phyloP scores from a whole-genome alignment of 2,329 filamentous ascomycete genomes.

The Curvularia eragrostidis region DNA sequence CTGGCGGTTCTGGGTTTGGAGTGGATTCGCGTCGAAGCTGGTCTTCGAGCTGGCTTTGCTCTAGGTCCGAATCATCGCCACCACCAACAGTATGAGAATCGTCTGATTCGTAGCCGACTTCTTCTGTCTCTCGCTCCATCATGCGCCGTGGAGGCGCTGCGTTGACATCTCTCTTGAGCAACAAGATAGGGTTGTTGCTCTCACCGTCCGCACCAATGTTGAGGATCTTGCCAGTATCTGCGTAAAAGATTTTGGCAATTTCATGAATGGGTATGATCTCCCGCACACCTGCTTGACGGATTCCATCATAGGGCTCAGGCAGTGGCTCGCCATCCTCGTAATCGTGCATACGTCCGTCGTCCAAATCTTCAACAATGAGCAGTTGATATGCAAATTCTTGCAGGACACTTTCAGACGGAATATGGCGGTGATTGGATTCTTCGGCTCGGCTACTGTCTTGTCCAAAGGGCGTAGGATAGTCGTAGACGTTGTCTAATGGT shows the following conservation, averaged over 20 bases:
- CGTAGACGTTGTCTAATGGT: conserved; percentile 63
- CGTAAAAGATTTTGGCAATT: conserved; percentile 91
- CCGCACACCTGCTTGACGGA: conserved; percentile 67
- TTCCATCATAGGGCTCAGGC: conserved; percentile 66
- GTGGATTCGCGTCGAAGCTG: conserved; percentile 55
- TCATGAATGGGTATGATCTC: conserved; percentile 74
- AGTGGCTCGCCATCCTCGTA: conserved; percentile 66
- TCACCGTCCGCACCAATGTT: conserved; percentile 77
- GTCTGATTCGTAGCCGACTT: conserved; percentile 44
- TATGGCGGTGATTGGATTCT: conserved; percentile 33
- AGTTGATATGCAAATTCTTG: conserved; percentile 81
- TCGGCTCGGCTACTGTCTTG: conserved; percentile 19
- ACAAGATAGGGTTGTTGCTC: conserved; percentile 73
- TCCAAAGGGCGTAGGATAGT: conserved; percentile 46
- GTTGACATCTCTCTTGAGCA: conserved; percentile 74
- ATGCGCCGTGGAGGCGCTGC: conserved; percentile 67
- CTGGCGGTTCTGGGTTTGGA: conserved; percentile 18
- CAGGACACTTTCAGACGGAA: conserved; percentile 54
- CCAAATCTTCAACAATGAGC: conserved; percentile 81
- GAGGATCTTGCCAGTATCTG: conserved; percentile 85
- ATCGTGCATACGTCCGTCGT: conserved; percentile 72
- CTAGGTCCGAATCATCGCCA: conserved; percentile 37
- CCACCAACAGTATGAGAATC: conserved; percentile 48
- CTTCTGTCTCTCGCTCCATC: conserved; percentile 53
- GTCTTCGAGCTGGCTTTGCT: conserved; percentile 55